These are phyloP conservation scores for Vairimorpha ceranae DNA, from an alignment of 371 early-diverging fungal species.

Conservation along the genomic window DNA sequence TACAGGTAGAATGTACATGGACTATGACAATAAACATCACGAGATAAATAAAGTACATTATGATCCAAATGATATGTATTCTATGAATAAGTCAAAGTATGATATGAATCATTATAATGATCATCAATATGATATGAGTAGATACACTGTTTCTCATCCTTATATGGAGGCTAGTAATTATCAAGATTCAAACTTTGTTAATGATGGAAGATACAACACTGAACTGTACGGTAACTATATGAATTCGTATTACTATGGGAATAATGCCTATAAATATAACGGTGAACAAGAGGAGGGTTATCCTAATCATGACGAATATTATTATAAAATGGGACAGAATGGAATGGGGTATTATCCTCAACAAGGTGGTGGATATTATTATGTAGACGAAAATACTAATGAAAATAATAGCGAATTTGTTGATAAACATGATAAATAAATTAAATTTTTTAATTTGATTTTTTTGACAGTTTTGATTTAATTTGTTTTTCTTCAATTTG, in stretches of 20 bases:
- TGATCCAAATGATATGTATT: too few species aligned
- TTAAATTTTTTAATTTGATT: background rate
- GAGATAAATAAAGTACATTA: background rate
- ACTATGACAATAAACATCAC: background rate
- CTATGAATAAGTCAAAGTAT: too few species aligned
- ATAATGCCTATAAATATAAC: background rate
- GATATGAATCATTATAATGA: background rate
- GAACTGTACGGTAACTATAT: background rate
- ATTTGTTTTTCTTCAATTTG: too few species aligned
- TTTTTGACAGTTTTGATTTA: too few species aligned
- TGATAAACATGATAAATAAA: background rate
- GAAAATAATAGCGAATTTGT: background rate
- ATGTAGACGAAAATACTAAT: background rate
- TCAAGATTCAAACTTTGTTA: background rate
- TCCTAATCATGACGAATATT: background rate
- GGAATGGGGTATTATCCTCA: background rate
- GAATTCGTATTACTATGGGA: background rate
- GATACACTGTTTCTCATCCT: too few species aligned
- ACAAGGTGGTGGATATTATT: background rate
- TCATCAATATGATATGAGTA: too few species aligned
- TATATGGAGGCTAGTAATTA: background rate
- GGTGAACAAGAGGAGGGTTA: background rate
- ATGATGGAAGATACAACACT: background rate
- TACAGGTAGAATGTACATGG: background rate
- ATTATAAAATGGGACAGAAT: background rate